Percentiles rank a stretch among this genome's conserved stretches.
Conservation (phyloP, 495 filamentous ascomycete species). For the Xylaria intraflava region DNA sequence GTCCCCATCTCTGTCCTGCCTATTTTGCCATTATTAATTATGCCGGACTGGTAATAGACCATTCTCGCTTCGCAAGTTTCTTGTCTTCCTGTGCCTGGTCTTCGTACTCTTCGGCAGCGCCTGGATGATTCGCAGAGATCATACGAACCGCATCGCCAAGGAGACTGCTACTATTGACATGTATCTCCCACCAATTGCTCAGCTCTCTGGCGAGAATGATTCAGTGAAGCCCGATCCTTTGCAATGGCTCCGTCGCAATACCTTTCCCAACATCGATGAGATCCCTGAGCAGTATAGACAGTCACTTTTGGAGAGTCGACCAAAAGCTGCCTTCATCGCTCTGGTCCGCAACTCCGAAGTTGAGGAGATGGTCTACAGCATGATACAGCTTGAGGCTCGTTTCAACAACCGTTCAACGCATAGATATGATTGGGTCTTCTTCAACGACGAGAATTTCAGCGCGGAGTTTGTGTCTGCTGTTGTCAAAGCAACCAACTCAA, state of each 20-base stretch:
- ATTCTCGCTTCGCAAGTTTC: constrained; percentile 16
- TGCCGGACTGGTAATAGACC: constrained; percentile 13
- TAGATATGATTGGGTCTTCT: constrained; percentile 83
- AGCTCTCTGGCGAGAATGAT: not conserved
- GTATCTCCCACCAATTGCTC: constrained; percentile 18
- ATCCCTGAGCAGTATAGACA: constrained; percentile 12
- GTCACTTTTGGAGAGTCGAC: constrained; percentile 31
- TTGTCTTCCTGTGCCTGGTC: constrained; percentile 11
- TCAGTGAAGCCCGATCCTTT: constrained; percentile 7
- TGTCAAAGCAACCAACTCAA: constrained; percentile 60
- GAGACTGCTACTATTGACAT: constrained; percentile 12
- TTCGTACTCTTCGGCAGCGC: constrained; percentile 11
- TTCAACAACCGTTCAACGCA: constrained; percentile 63
- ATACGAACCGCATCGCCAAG: not conserved
- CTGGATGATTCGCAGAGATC: constrained; percentile 14
- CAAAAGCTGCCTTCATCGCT: constrained; percentile 79
- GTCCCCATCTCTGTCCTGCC: not conserved
- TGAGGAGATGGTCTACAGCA: constrained; percentile 75
- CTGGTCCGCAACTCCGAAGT: constrained; percentile 70
- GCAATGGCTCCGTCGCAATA: constrained; percentile 22
- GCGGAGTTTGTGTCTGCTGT: constrained; percentile 68
- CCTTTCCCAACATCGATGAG: constrained; percentile 11
- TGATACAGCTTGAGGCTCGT: constrained; percentile 71
- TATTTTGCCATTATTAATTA: constrained; percentile 19
- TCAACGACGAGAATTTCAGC: constrained; percentile 72